phyloP scores from a whole-genome alignment of 495 filamentous ascomycete genomes.

The Coniosporium apollinis region DNA sequence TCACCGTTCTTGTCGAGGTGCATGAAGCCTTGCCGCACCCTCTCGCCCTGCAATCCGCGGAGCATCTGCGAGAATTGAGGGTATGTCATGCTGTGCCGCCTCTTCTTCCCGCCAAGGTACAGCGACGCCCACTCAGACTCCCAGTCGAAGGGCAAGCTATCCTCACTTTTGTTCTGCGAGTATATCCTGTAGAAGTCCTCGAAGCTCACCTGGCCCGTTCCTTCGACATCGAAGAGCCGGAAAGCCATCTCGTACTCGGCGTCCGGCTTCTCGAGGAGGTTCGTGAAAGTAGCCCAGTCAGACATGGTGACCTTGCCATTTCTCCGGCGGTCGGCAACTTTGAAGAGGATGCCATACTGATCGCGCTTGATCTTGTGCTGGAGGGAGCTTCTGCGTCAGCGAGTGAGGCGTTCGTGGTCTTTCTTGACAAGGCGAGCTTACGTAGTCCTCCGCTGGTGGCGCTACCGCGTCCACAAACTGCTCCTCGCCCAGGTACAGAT shows the following conservation, averaged over 20 bases:
- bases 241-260: constrained; percentile 99
- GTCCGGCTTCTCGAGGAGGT: constrained; percentile 82
- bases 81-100: constrained; percentile 81
- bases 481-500: constrained; percentile 61
- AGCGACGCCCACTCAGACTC: constrained; percentile 91
- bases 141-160: constrained; percentile 90
- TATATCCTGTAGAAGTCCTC: constrained; percentile 70
- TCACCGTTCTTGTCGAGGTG: constrained; percentile 82
- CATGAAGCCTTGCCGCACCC: constrained; percentile 88
- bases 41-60: constrained; percentile 85
- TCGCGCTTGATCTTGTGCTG: constrained; percentile 95
- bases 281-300: constrained; percentile 87
- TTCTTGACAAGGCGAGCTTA: constrained; percentile 30
- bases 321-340: constrained; percentile 63
- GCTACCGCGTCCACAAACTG: constrained; percentile 86
- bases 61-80: constrained; percentile 97
- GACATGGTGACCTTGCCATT: constrained; percentile 54
- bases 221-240: constrained; percentile 77
- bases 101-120: constrained; percentile 72
- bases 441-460: constrained; percentile 76
- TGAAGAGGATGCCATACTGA: constrained; percentile 85
- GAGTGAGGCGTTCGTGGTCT: constrained; percentile 1
- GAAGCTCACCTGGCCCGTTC: constrained; percentile 69
- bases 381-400: not conserved
- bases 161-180: constrained; percentile 60